A percentile compares a stretch with the other conserved stretches of the same genome.
Evolutionary conservation across 2,329 filamentous ascomycete genomes (phyloP).

Genomic region (Diplodia sapinea): DNA sequence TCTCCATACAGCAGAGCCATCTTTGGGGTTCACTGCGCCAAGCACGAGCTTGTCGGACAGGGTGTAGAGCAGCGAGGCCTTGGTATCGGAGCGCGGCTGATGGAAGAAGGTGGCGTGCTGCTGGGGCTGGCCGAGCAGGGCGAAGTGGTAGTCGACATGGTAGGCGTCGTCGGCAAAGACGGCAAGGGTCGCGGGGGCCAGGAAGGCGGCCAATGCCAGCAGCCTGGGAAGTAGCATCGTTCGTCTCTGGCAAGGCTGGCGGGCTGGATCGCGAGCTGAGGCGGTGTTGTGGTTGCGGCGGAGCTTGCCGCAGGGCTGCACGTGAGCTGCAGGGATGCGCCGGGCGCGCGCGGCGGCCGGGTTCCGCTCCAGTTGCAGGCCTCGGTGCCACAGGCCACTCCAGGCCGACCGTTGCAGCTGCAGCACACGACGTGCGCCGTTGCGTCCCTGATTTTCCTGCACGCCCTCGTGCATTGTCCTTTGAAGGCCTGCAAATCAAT

Average conservation of each 20-base stretch:
- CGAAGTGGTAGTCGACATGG: constrained; percentile 90
- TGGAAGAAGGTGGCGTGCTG: constrained; percentile 93
- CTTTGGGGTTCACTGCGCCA: constrained; percentile 87
- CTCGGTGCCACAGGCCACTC: constrained; percentile 2
- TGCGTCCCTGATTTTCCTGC: constrained; percentile 27
- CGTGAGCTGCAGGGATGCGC: constrained; percentile 19
- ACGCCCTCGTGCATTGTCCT: constrained; percentile 17
- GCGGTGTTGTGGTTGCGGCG: constrained; percentile 13
- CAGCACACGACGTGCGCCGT: constrained; percentile 27
- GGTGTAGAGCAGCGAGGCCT: constrained; percentile 89
- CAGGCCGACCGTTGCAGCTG: constrained; percentile 18
- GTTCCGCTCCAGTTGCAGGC: neutral
- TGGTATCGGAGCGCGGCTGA: constrained; percentile 78
- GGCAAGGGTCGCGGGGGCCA: constrained; percentile 63
- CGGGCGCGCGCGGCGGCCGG: neutral
- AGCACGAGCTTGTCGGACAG: constrained; percentile 83
- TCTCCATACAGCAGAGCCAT: constrained; percentile 84
- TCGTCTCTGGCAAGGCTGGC: constrained; percentile 22
- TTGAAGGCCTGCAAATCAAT: constrained; percentile 10
- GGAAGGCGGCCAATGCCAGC: constrained; percentile 45
- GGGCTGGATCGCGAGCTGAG: constrained; percentile 23
- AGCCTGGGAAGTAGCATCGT: constrained; percentile 48
- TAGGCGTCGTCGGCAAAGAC: constrained; percentile 91
- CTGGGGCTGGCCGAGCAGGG: constrained; percentile 82
- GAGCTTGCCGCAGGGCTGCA: constrained; percentile 20